Evolutionary conservation across 2,329 filamentous ascomycete species (phyloP).

Genomic region (Trichophyton rubrum): DNA sequence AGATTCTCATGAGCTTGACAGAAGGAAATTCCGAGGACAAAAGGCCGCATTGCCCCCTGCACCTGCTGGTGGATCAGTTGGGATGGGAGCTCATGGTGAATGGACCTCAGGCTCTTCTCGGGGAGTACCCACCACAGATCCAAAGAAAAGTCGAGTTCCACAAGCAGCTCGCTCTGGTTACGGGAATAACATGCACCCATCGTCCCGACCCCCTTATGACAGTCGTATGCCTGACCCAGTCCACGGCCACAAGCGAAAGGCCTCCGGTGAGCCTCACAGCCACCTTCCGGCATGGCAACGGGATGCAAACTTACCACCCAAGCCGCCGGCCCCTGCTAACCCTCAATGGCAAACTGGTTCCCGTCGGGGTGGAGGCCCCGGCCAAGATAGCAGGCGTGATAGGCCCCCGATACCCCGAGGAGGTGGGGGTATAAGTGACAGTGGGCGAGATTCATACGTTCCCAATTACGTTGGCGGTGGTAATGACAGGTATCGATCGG

Average conservation of each 20-base stretch:
- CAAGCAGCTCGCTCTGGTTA: constrained; percentile 22
- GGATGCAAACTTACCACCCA: constrained; percentile 27
- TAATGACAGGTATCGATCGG: constrained; percentile 7
- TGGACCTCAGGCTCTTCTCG: constrained; percentile 31
- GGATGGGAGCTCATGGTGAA: constrained; percentile 51
- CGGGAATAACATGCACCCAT: constrained; percentile 16
- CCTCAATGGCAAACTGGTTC: constrained; percentile 18
- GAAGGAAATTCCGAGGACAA: constrained; percentile 80
- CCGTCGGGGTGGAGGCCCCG: constrained; percentile 19
- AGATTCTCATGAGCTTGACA: constrained; percentile 92
- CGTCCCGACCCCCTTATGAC: constrained; percentile 20
- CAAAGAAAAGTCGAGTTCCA: constrained; percentile 26
- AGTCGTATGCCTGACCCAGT: constrained; percentile 16
- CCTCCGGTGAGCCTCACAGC: constrained; percentile 16
- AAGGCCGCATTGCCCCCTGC: constrained; percentile 76
- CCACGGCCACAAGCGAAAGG: constrained; percentile 14
- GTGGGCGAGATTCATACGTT: constrained; percentile 26
- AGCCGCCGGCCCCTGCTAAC: constrained; percentile 23
- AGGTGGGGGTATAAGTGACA: constrained; percentile 14
- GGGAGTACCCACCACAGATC: constrained; percentile 21
- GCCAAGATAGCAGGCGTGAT: constrained; percentile 14
- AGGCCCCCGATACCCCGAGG: constrained; percentile 17
- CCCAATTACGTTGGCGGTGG: constrained; percentile 22
- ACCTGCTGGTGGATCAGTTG: constrained; percentile 81
- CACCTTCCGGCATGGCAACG: constrained; percentile 20